Percentiles rank a stretch among this genome's conserved stretches.
These are phyloP conservation scores for Agrostemma githago DNA, from an alignment of 148 eudicot genomes.

Conservation along the genomic window DNA sequence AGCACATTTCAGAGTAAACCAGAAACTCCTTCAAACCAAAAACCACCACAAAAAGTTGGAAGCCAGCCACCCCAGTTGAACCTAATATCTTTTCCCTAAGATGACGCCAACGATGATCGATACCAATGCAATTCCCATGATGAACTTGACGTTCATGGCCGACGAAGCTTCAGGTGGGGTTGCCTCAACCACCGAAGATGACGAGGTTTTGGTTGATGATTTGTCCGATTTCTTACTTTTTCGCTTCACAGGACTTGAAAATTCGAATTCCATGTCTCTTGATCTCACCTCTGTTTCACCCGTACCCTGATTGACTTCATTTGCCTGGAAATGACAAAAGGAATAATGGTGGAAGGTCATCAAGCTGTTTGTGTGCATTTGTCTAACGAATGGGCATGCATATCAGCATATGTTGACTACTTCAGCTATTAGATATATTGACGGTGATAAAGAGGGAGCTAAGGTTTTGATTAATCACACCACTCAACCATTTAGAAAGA, in stretches of 20 bases:
- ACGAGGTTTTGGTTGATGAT: constrained; percentile 39
- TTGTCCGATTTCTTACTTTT: constrained; percentile 67
- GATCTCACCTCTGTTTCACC: constrained; percentile 54
- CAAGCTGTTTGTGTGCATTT: not conserved
- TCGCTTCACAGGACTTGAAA: constrained; percentile 54
- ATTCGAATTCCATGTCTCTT: constrained; percentile 48
- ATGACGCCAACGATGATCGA: constrained; percentile 77
- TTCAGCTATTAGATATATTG: not conserved
- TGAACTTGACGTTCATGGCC: constrained; percentile 43
- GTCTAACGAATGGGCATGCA: not conserved
- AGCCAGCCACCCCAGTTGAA: not conserved
- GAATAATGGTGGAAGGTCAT: not conserved
- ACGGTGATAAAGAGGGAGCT: not conserved
- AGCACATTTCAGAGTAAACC: constrained; percentile 3
- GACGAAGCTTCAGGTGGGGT: constrained; percentile 41
- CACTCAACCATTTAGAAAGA: not conserved
- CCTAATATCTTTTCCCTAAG: constrained; percentile 73
- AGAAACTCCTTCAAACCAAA: constrained; percentile 3
- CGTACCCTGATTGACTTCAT: constrained; percentile 25
- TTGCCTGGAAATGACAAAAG: constrained; percentile 32
- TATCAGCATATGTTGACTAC: not conserved
- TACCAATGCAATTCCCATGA: constrained; percentile 73
- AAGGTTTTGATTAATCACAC: not conserved
- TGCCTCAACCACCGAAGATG: constrained; percentile 32
- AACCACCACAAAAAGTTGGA: not conserved